phyloP scores from a whole-genome alignment of 129 eudicot species.

The Arctium minus region DNA sequence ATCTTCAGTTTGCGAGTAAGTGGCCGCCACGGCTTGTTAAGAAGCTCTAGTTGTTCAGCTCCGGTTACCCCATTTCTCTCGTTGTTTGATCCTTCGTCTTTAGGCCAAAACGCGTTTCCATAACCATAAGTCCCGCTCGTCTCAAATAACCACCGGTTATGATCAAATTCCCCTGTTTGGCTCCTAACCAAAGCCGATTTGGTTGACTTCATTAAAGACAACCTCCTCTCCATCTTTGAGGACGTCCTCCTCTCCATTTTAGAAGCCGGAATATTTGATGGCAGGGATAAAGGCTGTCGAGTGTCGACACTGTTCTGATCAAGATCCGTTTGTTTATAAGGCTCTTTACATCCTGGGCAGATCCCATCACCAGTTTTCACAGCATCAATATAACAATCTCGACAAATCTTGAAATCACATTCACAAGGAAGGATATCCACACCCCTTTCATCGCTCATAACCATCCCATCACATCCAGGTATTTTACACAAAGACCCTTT shows the following conservation, averaged over 20 bases:
- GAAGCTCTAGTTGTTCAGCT: constrained; percentile 46
- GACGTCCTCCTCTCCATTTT: constrained; percentile 44
- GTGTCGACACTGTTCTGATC: constrained; percentile 34
- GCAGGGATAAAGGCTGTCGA: constrained; percentile 38
- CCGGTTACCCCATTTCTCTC: constrained; percentile 28
- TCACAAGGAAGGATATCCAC: constrained; percentile 62
- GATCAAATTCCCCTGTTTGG: constrained; percentile 68
- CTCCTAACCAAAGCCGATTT: constrained; percentile 50
- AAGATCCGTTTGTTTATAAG: constrained; percentile 43
- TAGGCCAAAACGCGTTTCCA: constrained; percentile 84
- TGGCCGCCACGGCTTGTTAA: constrained; percentile 81
- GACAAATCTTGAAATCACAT: constrained; percentile 64
- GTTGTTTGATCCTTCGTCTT: constrained; percentile 39
- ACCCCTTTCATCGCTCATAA: constrained; percentile 65
- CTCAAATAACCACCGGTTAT: constrained; percentile 67
- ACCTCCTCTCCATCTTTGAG: constrained; percentile 47
- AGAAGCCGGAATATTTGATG: constrained; percentile 24
- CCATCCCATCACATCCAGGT: constrained; percentile 60
- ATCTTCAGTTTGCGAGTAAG: constrained; percentile 72
- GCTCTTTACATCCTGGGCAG: constrained; percentile 72
- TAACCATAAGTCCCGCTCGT: constrained; percentile 75
- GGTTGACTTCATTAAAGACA: constrained; percentile 53
- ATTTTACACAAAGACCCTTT: constrained; percentile 56
- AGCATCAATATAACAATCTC: constrained; percentile 62
- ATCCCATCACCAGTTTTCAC: constrained; percentile 50